phyloP scores from a whole-genome alignment of 2,329 filamentous ascomycete genomes.

The Monilinia aucupariae region DNA sequence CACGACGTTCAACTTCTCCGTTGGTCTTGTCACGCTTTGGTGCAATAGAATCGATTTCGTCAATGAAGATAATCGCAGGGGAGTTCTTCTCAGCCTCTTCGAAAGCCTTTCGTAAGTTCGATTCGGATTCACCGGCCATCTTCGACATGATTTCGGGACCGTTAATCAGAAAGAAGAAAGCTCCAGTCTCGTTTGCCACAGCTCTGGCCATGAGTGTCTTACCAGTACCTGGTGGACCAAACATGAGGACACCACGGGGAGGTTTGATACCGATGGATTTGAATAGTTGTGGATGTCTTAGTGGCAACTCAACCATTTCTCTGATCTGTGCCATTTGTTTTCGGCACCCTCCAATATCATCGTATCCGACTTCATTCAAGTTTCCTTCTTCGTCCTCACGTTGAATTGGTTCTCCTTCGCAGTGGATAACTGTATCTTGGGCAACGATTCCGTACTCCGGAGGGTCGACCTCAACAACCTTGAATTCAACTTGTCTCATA shows the following conservation, averaged over 20 bases:
- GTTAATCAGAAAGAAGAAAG: conserved; percentile 99
- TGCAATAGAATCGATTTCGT: conserved; percentile 98
- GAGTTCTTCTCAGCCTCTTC: conserved; percentile 99
- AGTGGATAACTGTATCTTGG: conserved; percentile 98
- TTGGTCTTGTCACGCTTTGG: conserved; percentile 99
- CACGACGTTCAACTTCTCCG: conserved; percentile 96
- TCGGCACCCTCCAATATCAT: conserved; percentile 97
- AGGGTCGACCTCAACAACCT: conserved; percentile 97
- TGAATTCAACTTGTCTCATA: conserved; percentile 99
- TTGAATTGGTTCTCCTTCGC: conserved; percentile 94
- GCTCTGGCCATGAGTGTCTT: conserved; percentile 99
- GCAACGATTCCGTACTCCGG: conserved; percentile 98
- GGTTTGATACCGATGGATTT: conserved; percentile 99
- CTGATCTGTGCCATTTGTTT: conserved; percentile 99
- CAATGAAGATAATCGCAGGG: conserved; percentile 98
- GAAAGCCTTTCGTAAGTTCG: conserved; percentile 97
- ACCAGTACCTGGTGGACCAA: conserved; percentile 95
- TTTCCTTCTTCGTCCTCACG: conserved; percentile 99
- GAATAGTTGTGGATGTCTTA: conserved; percentile 97
- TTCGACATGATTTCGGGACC: conserved; percentile 99
- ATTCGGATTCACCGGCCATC: conserved; percentile 99
- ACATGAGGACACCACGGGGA: conserved; percentile 93
- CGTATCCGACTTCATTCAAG: conserved; percentile 97
- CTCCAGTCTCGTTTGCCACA: conserved; percentile 96
- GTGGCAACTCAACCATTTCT: conserved; percentile 93